phyloP scores from a whole-genome alignment of 371 early-diverging fungal species.

The Syncephalastrum sp. region DNA sequence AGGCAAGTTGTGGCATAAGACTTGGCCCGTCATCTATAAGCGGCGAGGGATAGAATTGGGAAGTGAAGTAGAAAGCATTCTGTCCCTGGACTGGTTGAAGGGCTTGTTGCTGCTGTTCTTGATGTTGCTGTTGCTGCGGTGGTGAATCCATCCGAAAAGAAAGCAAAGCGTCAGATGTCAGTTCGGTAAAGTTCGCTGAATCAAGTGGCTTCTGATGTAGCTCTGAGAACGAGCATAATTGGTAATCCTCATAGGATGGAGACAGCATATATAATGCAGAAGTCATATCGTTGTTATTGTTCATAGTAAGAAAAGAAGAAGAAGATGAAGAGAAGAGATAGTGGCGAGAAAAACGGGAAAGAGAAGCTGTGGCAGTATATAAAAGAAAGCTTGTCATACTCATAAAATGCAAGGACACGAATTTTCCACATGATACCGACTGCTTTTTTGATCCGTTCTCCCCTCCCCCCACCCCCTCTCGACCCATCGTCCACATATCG shows the following conservation, averaged over 20 bases:
- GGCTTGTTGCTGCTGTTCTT: background rate
- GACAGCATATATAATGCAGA: slow-evolving; percentile 1
- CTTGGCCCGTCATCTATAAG: too few species aligned
- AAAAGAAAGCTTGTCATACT: too few species aligned
- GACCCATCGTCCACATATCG: too few species aligned
- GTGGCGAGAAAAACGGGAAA: background rate
- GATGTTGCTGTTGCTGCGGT: background rate
- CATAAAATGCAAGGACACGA: too few species aligned
- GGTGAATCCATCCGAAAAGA: slow-evolving; percentile 1
- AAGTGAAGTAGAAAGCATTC: too few species aligned
- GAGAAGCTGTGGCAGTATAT: slow-evolving; percentile 1
- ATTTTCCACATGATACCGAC: too few species aligned
- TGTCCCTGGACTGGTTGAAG: too few species aligned
- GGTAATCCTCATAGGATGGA: slow-evolving; percentile 4
- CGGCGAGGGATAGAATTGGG: too few species aligned
- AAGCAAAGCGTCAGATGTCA: background rate
- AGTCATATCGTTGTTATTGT: background rate
- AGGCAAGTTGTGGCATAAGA: too few species aligned
- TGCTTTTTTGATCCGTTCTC: too few species aligned
- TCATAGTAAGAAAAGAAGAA: slow-evolving; percentile 4
- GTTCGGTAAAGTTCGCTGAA: background rate
- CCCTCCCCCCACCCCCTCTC: too few species aligned
- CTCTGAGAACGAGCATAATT: slow-evolving; percentile 16
- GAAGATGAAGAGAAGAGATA: background rate
- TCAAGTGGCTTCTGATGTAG: slow-evolving; percentile 17